Base-by-base conservation (phyloP, 331 rosid species). In the Quercus tomentella region DNA sequence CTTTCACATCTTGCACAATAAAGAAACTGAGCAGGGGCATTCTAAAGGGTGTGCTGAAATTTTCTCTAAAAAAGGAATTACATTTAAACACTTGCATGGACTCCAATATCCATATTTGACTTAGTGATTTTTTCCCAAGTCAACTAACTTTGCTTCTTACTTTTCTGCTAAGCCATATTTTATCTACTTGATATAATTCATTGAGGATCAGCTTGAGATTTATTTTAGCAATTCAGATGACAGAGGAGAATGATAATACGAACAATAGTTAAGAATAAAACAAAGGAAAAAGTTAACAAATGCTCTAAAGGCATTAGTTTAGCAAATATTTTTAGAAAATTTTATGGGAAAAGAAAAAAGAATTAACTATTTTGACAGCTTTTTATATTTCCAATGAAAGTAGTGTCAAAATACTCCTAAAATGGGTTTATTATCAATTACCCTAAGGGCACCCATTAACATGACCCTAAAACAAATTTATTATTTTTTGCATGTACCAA, bases 61-160 rank as follows among this genome's bases (percentile, higher is more conserved):
- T 55, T 61, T 58, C 60, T 35, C 35, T 28, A 6, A 20, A 63
- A 66, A 51, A 68, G 61, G 49, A 41, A 23, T 61, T 26, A 62
- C 67, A 52, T 21, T 49, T 56, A 31, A 79, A 31, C 63, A 67
- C 5, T 16, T 22, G 62, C 45, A 37, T 14, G 17, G 65, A 61
- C 62, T 72, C 56, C 77, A 41, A 23, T 60, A 12, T 56, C 45
- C 65, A 70, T 67, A 73, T 22, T 80, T 76, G 79, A 57, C 23
- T 33, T 25, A n/a, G 7, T 77, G 52, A 12, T 54, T 31, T 5
- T 54, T 55, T 30, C 16, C 2, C 6, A 2, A 73, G 41, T 73
- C 66, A 73, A 20, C 20, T 52, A 7, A 33, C 28, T 72, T 15
- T 21, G 41, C 31, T 28, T 71, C 60, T 45, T 23, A 22, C 73